These are phyloP conservation scores for Macrophomina tecta DNA, from an alignment of 2,329 filamentous ascomycete genomes.

Conservation along the genomic window DNA sequence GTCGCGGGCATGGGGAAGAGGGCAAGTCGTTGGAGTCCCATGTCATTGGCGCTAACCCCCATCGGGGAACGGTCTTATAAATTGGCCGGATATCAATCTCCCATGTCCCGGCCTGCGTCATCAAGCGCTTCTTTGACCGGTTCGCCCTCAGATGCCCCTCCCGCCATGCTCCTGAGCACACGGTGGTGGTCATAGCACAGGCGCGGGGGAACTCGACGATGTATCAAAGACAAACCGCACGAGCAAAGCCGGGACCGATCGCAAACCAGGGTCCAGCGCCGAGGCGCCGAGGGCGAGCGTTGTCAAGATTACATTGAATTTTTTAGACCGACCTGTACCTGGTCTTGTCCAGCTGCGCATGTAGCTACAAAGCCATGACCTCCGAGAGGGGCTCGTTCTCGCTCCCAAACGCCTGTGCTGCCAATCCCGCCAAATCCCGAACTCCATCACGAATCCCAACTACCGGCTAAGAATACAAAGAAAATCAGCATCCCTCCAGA, in stretches of 20 bases:
- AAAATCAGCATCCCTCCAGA: background rate
- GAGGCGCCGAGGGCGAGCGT: conserved; percentile 7
- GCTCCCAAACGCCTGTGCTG: conserved; percentile 23
- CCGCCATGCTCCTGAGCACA: background rate
- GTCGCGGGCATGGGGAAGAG: conserved; percentile 28
- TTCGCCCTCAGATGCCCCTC: conserved; percentile 13
- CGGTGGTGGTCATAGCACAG: background rate
- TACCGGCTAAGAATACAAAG: background rate
- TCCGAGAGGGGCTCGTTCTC: background rate
- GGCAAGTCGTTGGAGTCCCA: conserved; percentile 27
- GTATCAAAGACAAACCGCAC: conserved; percentile 1
- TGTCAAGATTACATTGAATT: background rate
- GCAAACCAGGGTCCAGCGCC: conserved; percentile 17
- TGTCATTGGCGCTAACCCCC: conserved; percentile 16
- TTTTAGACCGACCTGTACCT: conserved; percentile 2
- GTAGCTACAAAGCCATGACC: conserved; percentile 16
- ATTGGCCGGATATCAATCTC: conserved; percentile 27
- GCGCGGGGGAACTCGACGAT: background rate
- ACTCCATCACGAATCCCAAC: background rate
- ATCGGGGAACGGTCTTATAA: conserved; percentile 27
- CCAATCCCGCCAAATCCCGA: conserved; percentile 7
- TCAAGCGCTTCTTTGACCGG: conserved; percentile 12
- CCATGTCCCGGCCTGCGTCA: conserved; percentile 19
- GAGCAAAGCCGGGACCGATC: conserved; percentile 7
- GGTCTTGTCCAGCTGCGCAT: background rate